Evolutionary conservation across 2,329 filamentous ascomycete species (phyloP).

Genomic region (Penicillium sp.): DNA sequence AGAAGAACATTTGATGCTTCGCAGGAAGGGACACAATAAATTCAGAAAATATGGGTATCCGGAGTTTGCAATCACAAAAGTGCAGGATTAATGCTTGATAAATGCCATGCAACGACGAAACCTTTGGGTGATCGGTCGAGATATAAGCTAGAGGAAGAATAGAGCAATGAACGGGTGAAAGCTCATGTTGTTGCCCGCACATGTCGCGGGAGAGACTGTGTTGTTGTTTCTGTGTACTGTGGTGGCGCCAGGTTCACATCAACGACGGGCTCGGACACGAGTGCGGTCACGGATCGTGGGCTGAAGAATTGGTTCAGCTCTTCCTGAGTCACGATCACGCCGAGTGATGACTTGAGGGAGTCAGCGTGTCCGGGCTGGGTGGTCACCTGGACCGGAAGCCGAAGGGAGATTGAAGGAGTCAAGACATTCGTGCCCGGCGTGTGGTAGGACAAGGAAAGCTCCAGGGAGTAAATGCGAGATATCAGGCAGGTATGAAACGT

Average conservation of each 20-base stretch:
- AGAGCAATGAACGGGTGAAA: too few species aligned
- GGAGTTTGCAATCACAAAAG: too few species aligned
- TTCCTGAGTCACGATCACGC: slow-evolving; percentile 23
- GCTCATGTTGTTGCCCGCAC: background rate
- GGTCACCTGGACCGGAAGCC: slow-evolving; percentile 45
- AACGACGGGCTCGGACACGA: slow-evolving; percentile 7
- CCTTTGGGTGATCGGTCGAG: background rate
- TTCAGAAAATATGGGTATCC: too few species aligned
- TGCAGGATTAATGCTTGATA: too few species aligned
- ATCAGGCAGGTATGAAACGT: slow-evolving; percentile 68
- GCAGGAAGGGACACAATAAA: too few species aligned
- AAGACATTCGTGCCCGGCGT: slow-evolving; percentile 46
- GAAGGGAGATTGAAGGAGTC: slow-evolving; percentile 41
- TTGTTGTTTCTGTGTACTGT: slow-evolving; percentile 14
- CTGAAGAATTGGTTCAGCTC: slow-evolving; percentile 31
- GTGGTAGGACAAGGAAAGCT: slow-evolving; percentile 57
- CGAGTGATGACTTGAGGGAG: slow-evolving; percentile 10
- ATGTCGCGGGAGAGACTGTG: background rate
- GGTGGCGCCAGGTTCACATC: slow-evolving; percentile 18
- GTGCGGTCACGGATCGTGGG: slow-evolving; percentile 27
- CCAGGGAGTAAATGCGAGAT: slow-evolving; percentile 61
- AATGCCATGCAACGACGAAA: too few species aligned
- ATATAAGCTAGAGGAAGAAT: background rate
- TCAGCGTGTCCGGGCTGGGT: slow-evolving; percentile 18
- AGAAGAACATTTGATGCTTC: too few species aligned